phyloP scores from a whole-genome alignment of 1,284 basidiomycete species.

The Meira nashicola region DNA sequence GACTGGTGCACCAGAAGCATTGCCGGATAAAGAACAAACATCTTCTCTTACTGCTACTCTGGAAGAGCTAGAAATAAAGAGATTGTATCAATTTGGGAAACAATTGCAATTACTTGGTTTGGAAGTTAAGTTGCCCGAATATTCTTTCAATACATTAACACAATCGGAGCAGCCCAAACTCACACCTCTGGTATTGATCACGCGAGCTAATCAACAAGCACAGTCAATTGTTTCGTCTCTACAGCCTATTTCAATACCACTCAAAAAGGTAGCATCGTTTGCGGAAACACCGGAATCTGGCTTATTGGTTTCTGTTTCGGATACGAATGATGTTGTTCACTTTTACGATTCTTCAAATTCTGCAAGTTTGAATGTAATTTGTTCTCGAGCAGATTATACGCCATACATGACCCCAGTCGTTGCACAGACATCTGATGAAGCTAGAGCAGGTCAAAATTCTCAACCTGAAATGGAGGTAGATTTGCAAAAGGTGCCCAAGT shows the following conservation, averaged over 20 bases:
- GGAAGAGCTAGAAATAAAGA: constrained; percentile 1
- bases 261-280: neutral
- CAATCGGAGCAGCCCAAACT: constrained; percentile 5
- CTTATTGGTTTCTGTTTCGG: constrained; percentile 19
- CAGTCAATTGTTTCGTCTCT: neutral
- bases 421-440: constrained; percentile 7
- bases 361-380: constrained; percentile 15
- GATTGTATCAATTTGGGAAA: constrained; percentile 1
- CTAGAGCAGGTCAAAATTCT: constrained; percentile 1
- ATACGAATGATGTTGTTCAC: constrained; percentile 63
- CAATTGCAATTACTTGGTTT: constrained; percentile 4
- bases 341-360: constrained; percentile 53
- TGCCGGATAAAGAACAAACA: constrained; percentile 14
- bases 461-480: constrained; percentile 29
- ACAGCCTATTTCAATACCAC: neutral
- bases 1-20: constrained; percentile 8
- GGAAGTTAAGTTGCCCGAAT: constrained; percentile 1
- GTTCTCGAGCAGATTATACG: constrained; percentile 23
- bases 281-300: neutral
- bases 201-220: neutral
- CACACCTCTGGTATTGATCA: constrained; percentile 2
- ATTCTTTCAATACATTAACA: neutral
- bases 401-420: constrained; percentile 20
- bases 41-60: neutral
- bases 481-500: constrained; percentile 40